phyloP scores from a whole-genome alignment of 2,329 filamentous ascomycete genomes.

The Shiraia sp. region DNA sequence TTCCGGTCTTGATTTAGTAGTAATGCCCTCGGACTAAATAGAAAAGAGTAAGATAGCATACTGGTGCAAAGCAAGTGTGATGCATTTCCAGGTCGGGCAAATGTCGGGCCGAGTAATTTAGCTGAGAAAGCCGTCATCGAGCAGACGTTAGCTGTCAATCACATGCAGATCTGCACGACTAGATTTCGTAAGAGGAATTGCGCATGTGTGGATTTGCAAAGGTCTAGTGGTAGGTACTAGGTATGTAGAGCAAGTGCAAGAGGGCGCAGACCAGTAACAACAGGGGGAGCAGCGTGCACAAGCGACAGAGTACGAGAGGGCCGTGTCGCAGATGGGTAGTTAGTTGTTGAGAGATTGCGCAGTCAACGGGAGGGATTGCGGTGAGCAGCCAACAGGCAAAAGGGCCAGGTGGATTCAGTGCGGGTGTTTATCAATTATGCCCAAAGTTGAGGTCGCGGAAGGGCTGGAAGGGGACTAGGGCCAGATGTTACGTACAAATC shows the following conservation, averaged over 20 bases:
- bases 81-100: constrained; percentile 20
- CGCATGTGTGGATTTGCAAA: constrained; percentile 10
- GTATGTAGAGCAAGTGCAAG: constrained; percentile 6
- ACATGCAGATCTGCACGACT: constrained; percentile 25
- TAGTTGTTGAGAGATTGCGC: not conserved
- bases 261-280: constrained; percentile 1
- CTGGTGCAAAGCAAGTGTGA: no score
- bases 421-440: constrained; percentile 4
- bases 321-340: no score
- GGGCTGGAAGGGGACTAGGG: constrained; percentile 14
- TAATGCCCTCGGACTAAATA: no score
- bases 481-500: constrained; percentile 27
- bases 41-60: no score
- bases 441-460: constrained; percentile 21
- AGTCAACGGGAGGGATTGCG: not conserved
- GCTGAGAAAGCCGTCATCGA: constrained; percentile 4
- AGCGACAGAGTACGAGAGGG: no score
- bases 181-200: constrained; percentile 29
- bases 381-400: not conserved
- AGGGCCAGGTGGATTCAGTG: not conserved
- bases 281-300: constrained; percentile 1
- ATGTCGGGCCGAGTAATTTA: constrained; percentile 16
- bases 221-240: no score
- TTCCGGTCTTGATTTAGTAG: no score
- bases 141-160: constrained; percentile 14